Conservation (phyloP, 495 filamentous ascomycete species). For the Aspergillus indologenus region DNA sequence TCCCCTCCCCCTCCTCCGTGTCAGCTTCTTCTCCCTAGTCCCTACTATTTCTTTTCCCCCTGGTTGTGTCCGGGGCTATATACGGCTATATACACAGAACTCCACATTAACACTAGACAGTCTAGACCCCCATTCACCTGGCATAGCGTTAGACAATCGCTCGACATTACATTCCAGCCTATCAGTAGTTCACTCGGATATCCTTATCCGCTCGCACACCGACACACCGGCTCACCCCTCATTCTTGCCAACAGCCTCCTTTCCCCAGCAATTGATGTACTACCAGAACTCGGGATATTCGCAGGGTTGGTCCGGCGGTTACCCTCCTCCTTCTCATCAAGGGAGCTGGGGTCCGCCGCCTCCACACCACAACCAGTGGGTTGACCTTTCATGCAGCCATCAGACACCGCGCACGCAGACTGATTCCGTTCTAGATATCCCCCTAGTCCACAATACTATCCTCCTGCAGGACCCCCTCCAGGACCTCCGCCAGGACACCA, state of each 20-base stretch:
- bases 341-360: conserved; percentile 19
- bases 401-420: conserved; percentile 8
- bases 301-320: conserved; percentile 27
- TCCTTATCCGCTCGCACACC: conserved; percentile 4
- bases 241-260: neutral
- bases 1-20: neutral
- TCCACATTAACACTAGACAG: too few species aligned
- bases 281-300: conserved; percentile 25
- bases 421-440: neutral
- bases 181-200: neutral
- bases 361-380: conserved; percentile 17
- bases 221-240: neutral
- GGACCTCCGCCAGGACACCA: conserved; percentile 15
- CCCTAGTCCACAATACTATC: neutral
- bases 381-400: too few species aligned
- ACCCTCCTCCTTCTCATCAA: conserved; percentile 20
- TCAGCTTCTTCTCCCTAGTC: conserved; percentile 3
- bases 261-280: conserved; percentile 25
- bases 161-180: neutral
- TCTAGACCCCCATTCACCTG: too few species aligned
- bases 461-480: neutral
- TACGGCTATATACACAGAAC: too few species aligned
- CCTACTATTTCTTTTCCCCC: too few species aligned
- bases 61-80: neutral
- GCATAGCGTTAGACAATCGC: neutral